phyloP scores from a whole-genome alignment of 805 yeast species.

The Candida sakaeoensis region DNA sequence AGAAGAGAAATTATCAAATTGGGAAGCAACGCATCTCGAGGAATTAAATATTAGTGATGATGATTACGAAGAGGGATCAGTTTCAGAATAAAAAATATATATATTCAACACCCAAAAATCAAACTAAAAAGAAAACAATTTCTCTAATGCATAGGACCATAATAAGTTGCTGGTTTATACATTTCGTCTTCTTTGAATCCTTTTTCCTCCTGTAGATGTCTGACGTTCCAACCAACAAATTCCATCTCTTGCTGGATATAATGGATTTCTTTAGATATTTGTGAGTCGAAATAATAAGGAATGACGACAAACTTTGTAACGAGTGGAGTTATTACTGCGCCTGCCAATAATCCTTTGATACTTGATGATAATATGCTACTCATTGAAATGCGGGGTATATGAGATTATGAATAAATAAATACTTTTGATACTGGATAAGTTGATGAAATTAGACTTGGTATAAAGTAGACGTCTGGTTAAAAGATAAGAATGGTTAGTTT shows the following conservation, averaged over 20 bases:
- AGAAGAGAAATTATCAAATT: constrained; percentile 26
- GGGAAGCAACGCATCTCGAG: constrained; percentile 34
- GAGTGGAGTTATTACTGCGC: constrained; percentile 28
- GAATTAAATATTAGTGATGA: constrained; percentile 13
- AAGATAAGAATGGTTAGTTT: not conserved
- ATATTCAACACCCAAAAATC: not conserved
- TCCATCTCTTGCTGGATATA: constrained; percentile 28
- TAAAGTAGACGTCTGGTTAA: too few species aligned
- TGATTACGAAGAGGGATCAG: constrained; percentile 15
- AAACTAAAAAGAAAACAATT: not conserved
- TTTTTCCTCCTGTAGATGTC: constrained; percentile 26
- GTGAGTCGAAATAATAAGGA: constrained; percentile 21
- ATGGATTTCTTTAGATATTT: constrained; percentile 25
- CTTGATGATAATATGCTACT: constrained; percentile 6
- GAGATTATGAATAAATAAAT: too few species aligned
- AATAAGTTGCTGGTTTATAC: constrained; percentile 25
- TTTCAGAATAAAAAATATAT: not conserved
- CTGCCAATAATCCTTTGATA: constrained; percentile 24
- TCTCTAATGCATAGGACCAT: constrained; percentile 1
- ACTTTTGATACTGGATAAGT: not conserved
- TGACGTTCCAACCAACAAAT: constrained; percentile 32
- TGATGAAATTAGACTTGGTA: not conserved
- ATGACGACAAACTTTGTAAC: constrained; percentile 23
- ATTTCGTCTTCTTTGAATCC: constrained; percentile 26
- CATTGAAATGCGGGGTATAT: constrained; percentile 3